A percentile compares a stretch with the other conserved stretches of the same genome.
These are phyloP conservation scores for Lenzites betulinus DNA, from an alignment of 768 basidiomycete species.

Conservation along the genomic window DNA sequence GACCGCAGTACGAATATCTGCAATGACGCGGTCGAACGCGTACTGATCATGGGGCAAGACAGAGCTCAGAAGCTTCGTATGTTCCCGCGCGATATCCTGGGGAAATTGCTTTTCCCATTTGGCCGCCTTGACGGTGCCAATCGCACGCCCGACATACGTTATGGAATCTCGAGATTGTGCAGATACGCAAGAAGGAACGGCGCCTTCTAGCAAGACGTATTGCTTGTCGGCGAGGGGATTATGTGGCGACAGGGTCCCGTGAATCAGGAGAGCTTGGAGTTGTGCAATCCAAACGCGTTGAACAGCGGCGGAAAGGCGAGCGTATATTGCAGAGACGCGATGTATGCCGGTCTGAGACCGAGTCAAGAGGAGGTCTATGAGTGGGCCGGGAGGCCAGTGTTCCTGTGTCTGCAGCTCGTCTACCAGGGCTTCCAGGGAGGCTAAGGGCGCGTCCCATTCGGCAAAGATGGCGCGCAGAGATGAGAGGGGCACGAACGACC, in stretches of 20 bases:
- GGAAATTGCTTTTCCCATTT: slow-evolving; percentile 82
- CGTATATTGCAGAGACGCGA: slow-evolving; percentile 70
- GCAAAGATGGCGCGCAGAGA: slow-evolving; percentile 82
- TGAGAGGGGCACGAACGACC: slow-evolving; percentile 85
- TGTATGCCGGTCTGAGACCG: slow-evolving; percentile 80
- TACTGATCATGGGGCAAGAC: slow-evolving; percentile 78
- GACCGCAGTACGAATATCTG: slow-evolving; percentile 74
- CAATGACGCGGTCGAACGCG: slow-evolving; percentile 72
- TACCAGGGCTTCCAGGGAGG: slow-evolving; percentile 65
- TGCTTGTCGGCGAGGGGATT: slow-evolving; percentile 70
- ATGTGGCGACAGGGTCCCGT: slow-evolving; percentile 61
- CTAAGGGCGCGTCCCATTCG: slow-evolving; percentile 86
- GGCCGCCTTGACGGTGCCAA: slow-evolving; percentile 79
- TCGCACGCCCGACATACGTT: slow-evolving; percentile 82
- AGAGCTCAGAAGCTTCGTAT: slow-evolving; percentile 63
- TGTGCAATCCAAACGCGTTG: slow-evolving; percentile 85
- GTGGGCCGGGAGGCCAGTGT: slow-evolving; percentile 69
- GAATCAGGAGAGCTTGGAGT: slow-evolving; percentile 78
- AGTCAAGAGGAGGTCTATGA: slow-evolving; percentile 77
- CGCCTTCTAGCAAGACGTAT: slow-evolving; percentile 60
- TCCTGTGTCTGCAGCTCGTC: slow-evolving; percentile 57
- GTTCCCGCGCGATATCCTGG: slow-evolving; percentile 59
- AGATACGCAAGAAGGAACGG: slow-evolving; percentile 78
- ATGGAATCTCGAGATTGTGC: slow-evolving; percentile 77
- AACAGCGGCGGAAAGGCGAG: slow-evolving; percentile 70